A percentile compares a stretch with the other conserved stretches of the same genome.
Conservation (phyloP, 768 basidiomycete species). For the Trametopsis cervina region DNA sequence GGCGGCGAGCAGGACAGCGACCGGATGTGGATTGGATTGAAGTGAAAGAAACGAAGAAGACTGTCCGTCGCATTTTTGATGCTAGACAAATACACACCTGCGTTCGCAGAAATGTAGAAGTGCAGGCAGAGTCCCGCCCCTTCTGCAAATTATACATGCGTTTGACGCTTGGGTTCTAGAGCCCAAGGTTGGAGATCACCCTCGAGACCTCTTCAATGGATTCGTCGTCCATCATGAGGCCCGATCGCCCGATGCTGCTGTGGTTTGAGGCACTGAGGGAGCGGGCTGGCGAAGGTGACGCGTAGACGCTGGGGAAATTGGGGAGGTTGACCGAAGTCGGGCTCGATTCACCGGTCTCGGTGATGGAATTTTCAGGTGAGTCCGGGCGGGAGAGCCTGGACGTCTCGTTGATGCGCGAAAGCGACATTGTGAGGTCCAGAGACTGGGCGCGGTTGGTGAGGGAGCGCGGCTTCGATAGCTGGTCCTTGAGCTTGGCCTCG, state of each 20-base stretch:
- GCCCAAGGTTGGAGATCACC: constrained; percentile 40
- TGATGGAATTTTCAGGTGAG: constrained; percentile 73
- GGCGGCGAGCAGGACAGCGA: background rate
- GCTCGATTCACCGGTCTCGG: constrained; percentile 70
- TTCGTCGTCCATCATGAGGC: constrained; percentile 21
- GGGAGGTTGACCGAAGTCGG: constrained; percentile 75
- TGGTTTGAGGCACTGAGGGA: constrained; percentile 25
- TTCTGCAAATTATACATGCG: background rate
- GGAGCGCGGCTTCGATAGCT: constrained; percentile 68
- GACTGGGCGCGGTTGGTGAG: constrained; percentile 85
- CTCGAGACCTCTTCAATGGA: constrained; percentile 19
- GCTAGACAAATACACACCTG: background rate
- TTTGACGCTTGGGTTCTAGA: constrained; percentile 4
- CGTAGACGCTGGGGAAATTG: constrained; percentile 82
- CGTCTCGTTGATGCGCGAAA: constrained; percentile 74
- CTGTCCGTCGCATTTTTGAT: constrained; percentile 7
- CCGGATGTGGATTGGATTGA: background rate
- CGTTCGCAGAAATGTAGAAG: constrained; percentile 1
- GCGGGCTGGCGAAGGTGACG: constrained; percentile 37
- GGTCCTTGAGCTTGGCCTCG: constrained; percentile 79
- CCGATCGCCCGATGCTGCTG: constrained; percentile 22
- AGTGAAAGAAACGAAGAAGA: background rate
- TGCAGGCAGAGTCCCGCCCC: constrained; percentile 9
- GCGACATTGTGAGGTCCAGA: constrained; percentile 78
- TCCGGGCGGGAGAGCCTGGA: constrained; percentile 62